phyloP scores from a whole-genome alignment of 1,284 basidiomycete species.

The Rhodotorula sp. region DNA sequence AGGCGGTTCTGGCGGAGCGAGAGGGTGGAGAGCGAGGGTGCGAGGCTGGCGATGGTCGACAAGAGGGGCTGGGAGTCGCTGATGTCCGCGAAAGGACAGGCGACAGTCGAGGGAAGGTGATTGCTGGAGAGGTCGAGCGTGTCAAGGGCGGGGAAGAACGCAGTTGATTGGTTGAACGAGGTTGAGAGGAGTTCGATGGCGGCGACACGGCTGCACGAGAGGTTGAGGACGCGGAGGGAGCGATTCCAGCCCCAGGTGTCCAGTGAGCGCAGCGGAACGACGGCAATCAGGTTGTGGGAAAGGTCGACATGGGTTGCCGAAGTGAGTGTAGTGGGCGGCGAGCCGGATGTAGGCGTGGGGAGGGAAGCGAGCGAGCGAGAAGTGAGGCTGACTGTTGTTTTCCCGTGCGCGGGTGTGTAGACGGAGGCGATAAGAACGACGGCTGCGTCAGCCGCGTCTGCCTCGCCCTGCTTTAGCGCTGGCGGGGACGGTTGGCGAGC shows the following conservation, averaged over 20 bases:
- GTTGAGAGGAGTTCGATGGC: not conserved
- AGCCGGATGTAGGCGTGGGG: not conserved
- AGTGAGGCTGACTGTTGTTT: slow-evolving; percentile 6
- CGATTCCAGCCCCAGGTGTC: slow-evolving; percentile 14
- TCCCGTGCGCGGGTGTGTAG: not conserved
- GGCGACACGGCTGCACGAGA: slow-evolving; percentile 16
- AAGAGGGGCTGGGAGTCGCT: not conserved
- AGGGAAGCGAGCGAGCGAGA: slow-evolving; percentile 20
- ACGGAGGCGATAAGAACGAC: slow-evolving; percentile 6
- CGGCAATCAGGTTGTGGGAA: slow-evolving; percentile 15
- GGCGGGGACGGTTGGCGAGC: not conserved
- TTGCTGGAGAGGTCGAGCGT: slow-evolving; percentile 28
- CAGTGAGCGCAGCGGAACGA: slow-evolving; percentile 6
- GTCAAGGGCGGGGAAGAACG: slow-evolving; percentile 11
- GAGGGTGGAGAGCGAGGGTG: slow-evolving; percentile 15
- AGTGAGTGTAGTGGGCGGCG: not conserved
- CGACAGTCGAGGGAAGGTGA: slow-evolving; percentile 3
- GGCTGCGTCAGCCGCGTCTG: slow-evolving; percentile 10
- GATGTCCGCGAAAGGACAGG: not conserved
- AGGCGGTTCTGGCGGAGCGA: slow-evolving; percentile 29
- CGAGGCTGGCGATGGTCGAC: slow-evolving; percentile 1
- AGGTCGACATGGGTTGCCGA: slow-evolving; percentile 11
- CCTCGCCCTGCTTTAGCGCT: not conserved
- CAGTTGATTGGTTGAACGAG: not conserved
- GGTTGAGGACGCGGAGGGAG: slow-evolving; percentile 10